A percentile compares a stretch with the other conserved stretches of the same genome.
phyloP scores from a whole-genome alignment of 768 basidiomycete genomes.

The Lentinula boryana region DNA sequence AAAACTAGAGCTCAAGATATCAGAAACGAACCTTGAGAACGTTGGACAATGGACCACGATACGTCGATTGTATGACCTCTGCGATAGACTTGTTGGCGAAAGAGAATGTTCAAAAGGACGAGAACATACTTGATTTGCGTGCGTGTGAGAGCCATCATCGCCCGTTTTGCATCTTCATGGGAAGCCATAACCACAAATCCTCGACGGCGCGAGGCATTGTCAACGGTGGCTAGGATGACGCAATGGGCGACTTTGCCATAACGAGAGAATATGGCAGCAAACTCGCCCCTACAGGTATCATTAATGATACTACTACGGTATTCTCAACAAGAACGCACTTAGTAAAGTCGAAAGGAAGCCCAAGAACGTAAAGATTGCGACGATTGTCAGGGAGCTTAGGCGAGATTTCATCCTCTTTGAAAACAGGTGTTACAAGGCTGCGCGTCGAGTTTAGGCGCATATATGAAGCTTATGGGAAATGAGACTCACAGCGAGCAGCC shows the following conservation, averaged over 20 bases:
- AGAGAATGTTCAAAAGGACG: not conserved
- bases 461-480: slow-evolving; percentile 12
- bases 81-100: not conserved
- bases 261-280: slow-evolving; percentile 52
- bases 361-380: slow-evolving; percentile 81
- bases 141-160: slow-evolving; percentile 62
- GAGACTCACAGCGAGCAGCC: slow-evolving; percentile 49
- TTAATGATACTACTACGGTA: not conserved
- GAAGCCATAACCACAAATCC: slow-evolving; percentile 80
- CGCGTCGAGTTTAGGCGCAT: slow-evolving; percentile 9
- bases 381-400: slow-evolving; percentile 41
- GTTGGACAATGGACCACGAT: slow-evolving; percentile 85
- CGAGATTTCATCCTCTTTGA: slow-evolving; percentile 13
- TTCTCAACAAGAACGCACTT: slow-evolving; percentile 40
- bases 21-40: slow-evolving; percentile 59
- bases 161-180: slow-evolving; percentile 64
- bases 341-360: slow-evolving; percentile 74
- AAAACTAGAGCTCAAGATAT: not conserved
- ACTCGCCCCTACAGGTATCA: slow-evolving; percentile 38
- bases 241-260: slow-evolving; percentile 69
- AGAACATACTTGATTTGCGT: slow-evolving; percentile 58
- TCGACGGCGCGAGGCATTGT: slow-evolving; percentile 76
- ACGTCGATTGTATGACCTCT: slow-evolving; percentile 76
- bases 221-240: slow-evolving; percentile 79
- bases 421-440: slow-evolving; percentile 34